phyloP scores from a whole-genome alignment of 345 rosid species.

The Cardamine resedifolia region DNA sequence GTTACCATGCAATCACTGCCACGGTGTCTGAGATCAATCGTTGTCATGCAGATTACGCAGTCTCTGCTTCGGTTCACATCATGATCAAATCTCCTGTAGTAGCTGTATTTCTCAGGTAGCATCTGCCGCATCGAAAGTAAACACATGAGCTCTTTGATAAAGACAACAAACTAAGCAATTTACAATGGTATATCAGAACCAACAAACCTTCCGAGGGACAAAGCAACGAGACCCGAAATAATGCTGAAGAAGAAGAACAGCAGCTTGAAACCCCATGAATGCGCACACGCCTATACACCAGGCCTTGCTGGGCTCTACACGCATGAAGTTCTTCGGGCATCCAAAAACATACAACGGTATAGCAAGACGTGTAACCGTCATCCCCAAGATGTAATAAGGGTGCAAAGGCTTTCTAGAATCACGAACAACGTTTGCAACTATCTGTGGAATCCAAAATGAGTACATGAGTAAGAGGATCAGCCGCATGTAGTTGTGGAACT shows the following conservation, averaged over 20 bases:
- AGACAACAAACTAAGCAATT: constrained; percentile 55
- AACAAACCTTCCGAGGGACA: constrained; percentile 87
- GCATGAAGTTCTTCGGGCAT: constrained; percentile 95
- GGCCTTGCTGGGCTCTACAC: constrained; percentile 71
- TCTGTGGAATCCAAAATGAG: constrained; percentile 97
- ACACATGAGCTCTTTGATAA: constrained; percentile 66
- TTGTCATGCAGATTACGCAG: constrained; percentile 95
- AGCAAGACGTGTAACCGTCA: constrained; percentile 84
- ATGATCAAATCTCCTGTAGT: constrained; percentile 66
- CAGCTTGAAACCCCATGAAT: constrained; percentile 78
- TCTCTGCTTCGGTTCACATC: constrained; percentile 57
- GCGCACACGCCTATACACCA: constrained; percentile 76
- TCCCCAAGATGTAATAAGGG: constrained; percentile 90
- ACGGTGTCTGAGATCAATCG: constrained; percentile 66
- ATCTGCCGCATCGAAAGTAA: constrained; percentile 52
- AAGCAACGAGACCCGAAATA: constrained; percentile 96
- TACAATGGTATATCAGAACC: background rate
- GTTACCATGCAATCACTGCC: constrained; percentile 89
- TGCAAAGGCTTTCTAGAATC: constrained; percentile 97
- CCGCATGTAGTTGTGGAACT: constrained; percentile 78
- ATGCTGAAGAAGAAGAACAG: constrained; percentile 88
- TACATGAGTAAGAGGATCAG: constrained; percentile 79
- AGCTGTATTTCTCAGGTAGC: constrained; percentile 93
- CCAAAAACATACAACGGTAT: constrained; percentile 86
- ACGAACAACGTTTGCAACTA: constrained; percentile 74